A percentile compares a stretch with the other conserved stretches of the same genome.
phyloP scores from a whole-genome alignment of 1,284 basidiomycete species.

The Sanghuangporus sanghuang region DNA sequence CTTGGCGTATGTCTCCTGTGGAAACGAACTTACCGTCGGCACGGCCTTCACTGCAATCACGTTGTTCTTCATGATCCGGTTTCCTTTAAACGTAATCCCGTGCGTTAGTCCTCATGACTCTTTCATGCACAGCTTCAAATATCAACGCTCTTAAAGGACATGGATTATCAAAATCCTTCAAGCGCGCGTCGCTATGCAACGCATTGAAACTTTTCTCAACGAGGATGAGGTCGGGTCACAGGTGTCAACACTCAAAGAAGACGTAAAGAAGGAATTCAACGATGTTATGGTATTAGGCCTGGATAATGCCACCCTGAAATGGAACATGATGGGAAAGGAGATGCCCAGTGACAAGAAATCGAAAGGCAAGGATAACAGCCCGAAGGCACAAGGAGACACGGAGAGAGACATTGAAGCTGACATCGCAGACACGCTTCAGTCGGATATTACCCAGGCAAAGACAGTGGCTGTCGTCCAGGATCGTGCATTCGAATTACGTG shows the following conservation, averaged over 20 bases:
- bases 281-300: conserved; percentile 41
- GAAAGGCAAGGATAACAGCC: conserved; percentile 23
- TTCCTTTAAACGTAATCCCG: conserved; percentile 68
- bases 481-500: conserved; percentile 59
- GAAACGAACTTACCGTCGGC: conserved; percentile 60
- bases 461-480: conserved; percentile 2
- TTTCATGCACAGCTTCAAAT: conserved; percentile 46
- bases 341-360: conserved; percentile 19
- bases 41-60: conserved; percentile 72
- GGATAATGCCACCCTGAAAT: conserved; percentile 60
- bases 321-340: conserved; percentile 53
- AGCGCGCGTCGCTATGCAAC: conserved; percentile 71
- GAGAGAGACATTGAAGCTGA: conserved; percentile 19
- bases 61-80: conserved; percentile 68
- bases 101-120: conserved; percentile 35
- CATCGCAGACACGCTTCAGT: neutral
- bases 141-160: neutral
- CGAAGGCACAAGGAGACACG: conserved; percentile 22
- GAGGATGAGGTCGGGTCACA: conserved; percentile 80
- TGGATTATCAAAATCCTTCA: conserved; percentile 27
- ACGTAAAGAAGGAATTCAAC: conserved; percentile 17
- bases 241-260: conserved; percentile 61
- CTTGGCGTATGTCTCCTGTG: conserved; percentile 53
- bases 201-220: conserved; percentile 75
- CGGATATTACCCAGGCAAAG: neutral